Evolutionary conservation across 129 eudicot species (phyloP), one percentile per base, ranked within the genome.

Genomic region (Flaveria robusta): DNA sequence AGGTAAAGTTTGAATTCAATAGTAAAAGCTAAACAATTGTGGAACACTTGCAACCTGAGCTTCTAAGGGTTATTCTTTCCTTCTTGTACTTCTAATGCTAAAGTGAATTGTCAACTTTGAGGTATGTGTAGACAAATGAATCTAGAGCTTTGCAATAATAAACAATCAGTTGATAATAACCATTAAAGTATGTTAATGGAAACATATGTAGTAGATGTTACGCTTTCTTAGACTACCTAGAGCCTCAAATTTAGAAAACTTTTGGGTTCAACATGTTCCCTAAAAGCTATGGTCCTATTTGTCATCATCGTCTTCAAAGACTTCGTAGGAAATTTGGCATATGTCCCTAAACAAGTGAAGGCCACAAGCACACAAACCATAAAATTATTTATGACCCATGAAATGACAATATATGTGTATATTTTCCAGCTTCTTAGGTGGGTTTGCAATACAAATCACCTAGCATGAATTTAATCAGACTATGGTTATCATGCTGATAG

Each of bases 1-100:
- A 64, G 62, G 72, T 46, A 20, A 22, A 31, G 50, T 47, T 75
- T 63, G 22, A 46, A 46, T 46, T 47, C 63, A 49, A 73, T 18
- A 65, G 73, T 76, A 50, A 50, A 51, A 41, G 73, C 23, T 52
- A 76, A 34, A 64, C 19, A 26, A 10, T 51, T 37, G 68, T 67
- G 81, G 81, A 77, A 74, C 81, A 66, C 81, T 66, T 11, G 58
- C 68, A 41, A 54, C 31, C 74, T 23, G 67, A 58, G 43, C 69
- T 67, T 24, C 9, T 51, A 55, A 23, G 45, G 19, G n/a, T 76
- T 77, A 67, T 67, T 77, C 74, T 24, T 77, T 39, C 24, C 78
- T 67, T 68, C 5, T 39, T 54, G 27, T 66, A 63, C 22, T 31
- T 76, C 49, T 49, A 65, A 26, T 11, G 41, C 68, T 23, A 14